phyloP scores from a whole-genome alignment of 129 eudicot genomes.

The Ambrosia trifida region DNA sequence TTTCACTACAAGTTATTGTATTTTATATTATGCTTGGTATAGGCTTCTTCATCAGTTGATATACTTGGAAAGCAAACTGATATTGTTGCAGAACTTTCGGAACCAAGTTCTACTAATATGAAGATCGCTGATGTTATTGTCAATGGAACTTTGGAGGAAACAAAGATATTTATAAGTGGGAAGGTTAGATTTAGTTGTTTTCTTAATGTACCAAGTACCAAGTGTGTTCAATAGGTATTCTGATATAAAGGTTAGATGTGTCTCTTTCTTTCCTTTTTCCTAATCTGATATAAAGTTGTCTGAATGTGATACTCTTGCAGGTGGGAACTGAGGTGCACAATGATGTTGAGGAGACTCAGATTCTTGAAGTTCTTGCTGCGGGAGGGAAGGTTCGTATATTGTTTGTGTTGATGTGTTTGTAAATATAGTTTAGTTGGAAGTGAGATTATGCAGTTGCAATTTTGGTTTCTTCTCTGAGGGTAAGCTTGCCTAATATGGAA shows the following conservation, averaged over 20 bases:
- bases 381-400: slow-evolving; percentile 84
- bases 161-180: slow-evolving; percentile 64
- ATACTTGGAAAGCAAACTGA: slow-evolving; percentile 63
- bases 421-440: neutral
- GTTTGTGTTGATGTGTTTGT: neutral
- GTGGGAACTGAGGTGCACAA: slow-evolving; percentile 49
- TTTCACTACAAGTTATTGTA: slow-evolving; percentile 1
- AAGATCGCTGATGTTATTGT: slow-evolving; percentile 75
- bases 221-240: slow-evolving; percentile 5
- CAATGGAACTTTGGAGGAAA: slow-evolving; percentile 76
- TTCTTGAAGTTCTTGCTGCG: slow-evolving; percentile 80
- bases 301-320: slow-evolving; percentile 29
- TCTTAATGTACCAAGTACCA: neutral
- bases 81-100: slow-evolving; percentile 36
- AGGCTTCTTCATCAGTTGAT: slow-evolving; percentile 80
- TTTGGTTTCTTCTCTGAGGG: neutral
- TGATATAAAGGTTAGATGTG: neutral
- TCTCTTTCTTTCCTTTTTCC: slow-evolving; percentile 6
- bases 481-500: neutral
- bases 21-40: slow-evolving; percentile 27
- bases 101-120: slow-evolving; percentile 41
- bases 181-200: slow-evolving; percentile 50
- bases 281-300: neutral
- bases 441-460: neutral
- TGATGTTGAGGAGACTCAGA: slow-evolving; percentile 51